A percentile compares a stretch with the other conserved stretches of the same genome.
These are phyloP conservation scores for Corymbia maculata DNA, from an alignment of 345 rosid genomes.

Conservation along the genomic window DNA sequence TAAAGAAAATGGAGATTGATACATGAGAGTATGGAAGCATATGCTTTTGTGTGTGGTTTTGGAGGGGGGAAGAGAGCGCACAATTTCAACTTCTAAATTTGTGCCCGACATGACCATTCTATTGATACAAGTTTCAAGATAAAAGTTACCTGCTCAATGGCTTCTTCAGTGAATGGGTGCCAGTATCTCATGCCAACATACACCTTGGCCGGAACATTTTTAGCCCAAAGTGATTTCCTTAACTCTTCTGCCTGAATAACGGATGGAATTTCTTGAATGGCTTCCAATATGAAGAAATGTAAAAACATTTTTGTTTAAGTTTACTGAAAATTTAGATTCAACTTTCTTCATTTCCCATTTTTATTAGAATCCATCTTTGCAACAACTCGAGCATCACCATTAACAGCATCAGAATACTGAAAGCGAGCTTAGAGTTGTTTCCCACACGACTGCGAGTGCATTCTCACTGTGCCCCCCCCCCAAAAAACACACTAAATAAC, in stretches of 20 bases:
- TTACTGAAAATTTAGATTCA: neutral
- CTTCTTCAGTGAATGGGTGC: constrained; percentile 99
- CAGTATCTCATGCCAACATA: constrained; percentile 99
- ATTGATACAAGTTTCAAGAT: neutral
- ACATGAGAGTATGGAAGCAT: neutral
- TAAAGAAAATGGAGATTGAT: neutral
- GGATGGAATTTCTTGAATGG: neutral
- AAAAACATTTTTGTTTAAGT: neutral
- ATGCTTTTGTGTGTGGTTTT: neutral
- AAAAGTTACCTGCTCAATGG: constrained; percentile 76
- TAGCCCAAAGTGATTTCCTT: constrained; percentile 73
- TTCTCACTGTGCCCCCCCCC: neutral
- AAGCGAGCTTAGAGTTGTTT: neutral
- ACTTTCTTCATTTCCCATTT: neutral
- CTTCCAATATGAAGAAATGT: neutral
- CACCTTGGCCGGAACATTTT: constrained; percentile 80
- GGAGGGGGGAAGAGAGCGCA: neutral
- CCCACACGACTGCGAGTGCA: neutral
- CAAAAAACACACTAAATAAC: neutral
- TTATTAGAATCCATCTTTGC: neutral
- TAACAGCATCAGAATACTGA: neutral
- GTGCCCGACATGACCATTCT: neutral
- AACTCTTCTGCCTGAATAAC: constrained; percentile 76
- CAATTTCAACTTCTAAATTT: neutral
- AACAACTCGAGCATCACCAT: neutral